Percentiles rank a stretch among this genome's conserved stretches.
Conservation (phyloP, 352 stramenopile species). For the Phytophthora crassamura region DNA sequence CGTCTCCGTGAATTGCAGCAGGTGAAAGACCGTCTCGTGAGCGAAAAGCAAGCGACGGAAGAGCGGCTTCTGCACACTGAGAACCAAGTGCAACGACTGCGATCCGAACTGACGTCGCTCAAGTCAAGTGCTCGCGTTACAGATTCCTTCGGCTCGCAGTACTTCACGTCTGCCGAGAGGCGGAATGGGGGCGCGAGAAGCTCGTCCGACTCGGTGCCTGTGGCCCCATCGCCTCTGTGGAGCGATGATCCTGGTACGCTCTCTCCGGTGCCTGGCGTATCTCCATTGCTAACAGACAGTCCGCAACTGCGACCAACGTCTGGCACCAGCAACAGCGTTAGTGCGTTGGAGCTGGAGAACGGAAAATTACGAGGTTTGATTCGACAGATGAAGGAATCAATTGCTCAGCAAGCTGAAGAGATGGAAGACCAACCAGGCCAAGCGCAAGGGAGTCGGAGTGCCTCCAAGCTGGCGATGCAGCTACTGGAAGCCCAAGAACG, state of each 20-base stretch:
- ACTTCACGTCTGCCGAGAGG: conserved; percentile 17
- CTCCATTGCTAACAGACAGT: conserved; percentile 58
- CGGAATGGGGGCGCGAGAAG: conserved; percentile 15
- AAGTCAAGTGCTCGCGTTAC: conserved; percentile 54
- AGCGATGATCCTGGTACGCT: conserved; percentile 71
- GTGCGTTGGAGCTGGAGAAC: conserved; percentile 62
- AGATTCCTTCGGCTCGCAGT: conserved; percentile 54
- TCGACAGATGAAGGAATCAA: conserved; percentile 76
- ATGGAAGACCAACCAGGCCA: conserved; percentile 19
- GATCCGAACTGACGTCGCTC: conserved; percentile 54
- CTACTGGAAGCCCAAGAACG: conserved; percentile 48
- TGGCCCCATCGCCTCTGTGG: conserved; percentile 62
- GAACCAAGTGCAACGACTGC: conserved; percentile 63
- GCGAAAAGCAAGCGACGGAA: conserved; percentile 68
- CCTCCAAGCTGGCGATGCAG: conserved; percentile 33
- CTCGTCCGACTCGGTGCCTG: conserved; percentile 20
- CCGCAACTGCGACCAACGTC: conserved; percentile 22
- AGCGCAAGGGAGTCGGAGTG: conserved; percentile 17
- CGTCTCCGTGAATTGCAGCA: conserved; percentile 63
- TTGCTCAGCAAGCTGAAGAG: conserved; percentile 55
- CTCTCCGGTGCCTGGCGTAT: conserved; percentile 57
- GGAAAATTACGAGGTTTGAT: conserved; percentile 75
- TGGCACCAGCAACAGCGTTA: conserved; percentile 1
- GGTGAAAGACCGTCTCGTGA: conserved; percentile 53
- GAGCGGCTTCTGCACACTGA: conserved; percentile 67